A percentile compares a stretch with the other conserved stretches of the same genome.
Conservation (phyloP, 208 protist genomes). For the Vickermania ingenoplastis region DNA sequence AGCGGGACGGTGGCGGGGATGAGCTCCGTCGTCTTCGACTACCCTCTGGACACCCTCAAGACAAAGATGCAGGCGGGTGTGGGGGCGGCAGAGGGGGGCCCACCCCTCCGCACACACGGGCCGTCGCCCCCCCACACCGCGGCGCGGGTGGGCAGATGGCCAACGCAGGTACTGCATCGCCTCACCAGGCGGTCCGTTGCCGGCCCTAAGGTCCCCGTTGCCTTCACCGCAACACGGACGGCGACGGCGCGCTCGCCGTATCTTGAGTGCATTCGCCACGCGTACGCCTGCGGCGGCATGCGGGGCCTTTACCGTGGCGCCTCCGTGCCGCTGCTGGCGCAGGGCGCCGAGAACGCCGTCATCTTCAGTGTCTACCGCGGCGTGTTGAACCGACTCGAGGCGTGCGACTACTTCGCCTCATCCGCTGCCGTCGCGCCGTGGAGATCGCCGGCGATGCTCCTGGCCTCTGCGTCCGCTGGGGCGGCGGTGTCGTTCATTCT, state of each 20-base stretch:
- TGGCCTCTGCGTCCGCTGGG: conserved; percentile 28
- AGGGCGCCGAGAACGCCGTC: conserved; percentile 36
- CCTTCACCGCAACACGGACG: neutral
- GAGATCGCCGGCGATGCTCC: conserved; percentile 11
- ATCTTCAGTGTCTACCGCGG: conserved; percentile 40
- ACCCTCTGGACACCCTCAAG: conserved; percentile 83
- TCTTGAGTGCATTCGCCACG: conserved; percentile 17
- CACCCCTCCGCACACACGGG: too few species aligned
- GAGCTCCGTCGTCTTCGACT: conserved; percentile 56
- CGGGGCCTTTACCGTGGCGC: conserved; percentile 64
- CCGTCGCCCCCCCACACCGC: neutral
- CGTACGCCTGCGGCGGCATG: conserved; percentile 35
- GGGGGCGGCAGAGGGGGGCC: neutral
- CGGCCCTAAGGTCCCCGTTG: neutral
- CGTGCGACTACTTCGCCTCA: neutral
- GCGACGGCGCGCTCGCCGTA: conserved; percentile 8
- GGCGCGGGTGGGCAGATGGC: too few species aligned
- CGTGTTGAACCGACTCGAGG: conserved; percentile 9
- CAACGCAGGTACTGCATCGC: neutral
- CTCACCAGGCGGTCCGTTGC: neutral
- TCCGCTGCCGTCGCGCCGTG: neutral
- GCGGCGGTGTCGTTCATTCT: conserved; percentile 53
- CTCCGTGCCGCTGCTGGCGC: conserved; percentile 42
- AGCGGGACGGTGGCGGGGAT: conserved; percentile 58
- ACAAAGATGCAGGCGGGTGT: conserved; percentile 54